These are phyloP conservation scores for Trichoderma cornu-damae DNA, from an alignment of 2,329 filamentous ascomycete genomes.

Conservation along the genomic window DNA sequence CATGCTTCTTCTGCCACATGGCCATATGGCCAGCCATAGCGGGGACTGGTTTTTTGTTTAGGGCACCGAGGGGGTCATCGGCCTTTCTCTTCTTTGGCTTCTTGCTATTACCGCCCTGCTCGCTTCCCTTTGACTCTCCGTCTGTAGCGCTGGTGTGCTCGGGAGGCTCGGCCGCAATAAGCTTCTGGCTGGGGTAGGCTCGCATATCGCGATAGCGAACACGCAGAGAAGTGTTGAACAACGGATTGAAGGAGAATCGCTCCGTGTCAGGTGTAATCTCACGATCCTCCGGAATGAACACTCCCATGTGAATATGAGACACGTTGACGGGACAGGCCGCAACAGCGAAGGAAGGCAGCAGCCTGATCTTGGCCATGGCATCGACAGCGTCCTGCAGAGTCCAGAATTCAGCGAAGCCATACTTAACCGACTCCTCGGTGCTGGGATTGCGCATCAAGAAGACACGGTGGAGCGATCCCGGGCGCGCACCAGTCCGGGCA, in stretches of 20 bases:
- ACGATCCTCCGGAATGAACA: slow-evolving; percentile 70
- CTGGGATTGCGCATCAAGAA: slow-evolving; percentile 69
- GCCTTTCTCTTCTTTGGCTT: slow-evolving; percentile 52
- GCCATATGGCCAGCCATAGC: slow-evolving; percentile 41
- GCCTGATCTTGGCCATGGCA: slow-evolving; percentile 66
- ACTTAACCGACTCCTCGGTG: slow-evolving; percentile 69
- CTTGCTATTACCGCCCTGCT: slow-evolving; percentile 30
- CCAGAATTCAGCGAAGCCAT: slow-evolving; percentile 79
- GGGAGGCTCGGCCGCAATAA: slow-evolving; percentile 50
- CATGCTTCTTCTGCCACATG: slow-evolving; percentile 42
- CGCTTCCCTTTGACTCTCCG: slow-evolving; percentile 24
- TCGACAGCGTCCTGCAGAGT: slow-evolving; percentile 70
- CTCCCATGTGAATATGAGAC: slow-evolving; percentile 75
- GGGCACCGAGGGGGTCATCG: slow-evolving; percentile 33
- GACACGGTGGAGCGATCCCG: slow-evolving; percentile 69
- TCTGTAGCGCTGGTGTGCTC: slow-evolving; percentile 27
- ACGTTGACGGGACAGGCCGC: slow-evolving; percentile 66
- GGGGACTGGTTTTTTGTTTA: slow-evolving; percentile 36
- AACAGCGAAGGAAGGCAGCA: slow-evolving; percentile 71
- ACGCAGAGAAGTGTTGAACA: slow-evolving; percentile 61
- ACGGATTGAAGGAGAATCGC: slow-evolving; percentile 62
- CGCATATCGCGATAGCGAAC: slow-evolving; percentile 73
- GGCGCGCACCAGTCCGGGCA: slow-evolving; percentile 62
- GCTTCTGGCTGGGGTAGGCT: slow-evolving; percentile 62
- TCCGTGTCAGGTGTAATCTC: slow-evolving; percentile 50